Conservation (phyloP, 2,329 filamentous ascomycete species). For the Alternaria longipes region DNA sequence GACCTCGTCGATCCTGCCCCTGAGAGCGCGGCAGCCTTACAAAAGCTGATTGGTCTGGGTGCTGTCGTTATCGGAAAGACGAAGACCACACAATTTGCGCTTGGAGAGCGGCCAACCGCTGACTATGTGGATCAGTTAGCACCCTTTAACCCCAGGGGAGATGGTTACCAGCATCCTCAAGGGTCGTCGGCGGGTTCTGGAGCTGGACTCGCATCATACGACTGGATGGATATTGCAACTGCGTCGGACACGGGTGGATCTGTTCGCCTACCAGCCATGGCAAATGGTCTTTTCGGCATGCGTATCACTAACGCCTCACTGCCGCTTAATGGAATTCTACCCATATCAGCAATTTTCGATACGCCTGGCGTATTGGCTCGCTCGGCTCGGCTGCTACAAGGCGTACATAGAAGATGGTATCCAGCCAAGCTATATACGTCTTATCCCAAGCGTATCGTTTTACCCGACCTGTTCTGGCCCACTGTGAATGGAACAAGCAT, state of each 20-base stretch:
- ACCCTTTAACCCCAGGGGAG: conserved; percentile 45
- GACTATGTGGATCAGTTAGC: conserved; percentile 35
- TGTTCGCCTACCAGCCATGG: conserved; percentile 15
- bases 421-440: conserved; percentile 12
- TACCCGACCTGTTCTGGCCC: conserved; percentile 24
- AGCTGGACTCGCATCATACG: conserved; percentile 20
- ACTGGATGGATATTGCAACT: conserved; percentile 29
- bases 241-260: conserved; percentile 25
- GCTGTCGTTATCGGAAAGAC: conserved; percentile 61
- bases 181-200: conserved; percentile 20
- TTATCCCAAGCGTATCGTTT: conserved; percentile 16
- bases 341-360: conserved; percentile 23
- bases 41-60: conserved; percentile 25
- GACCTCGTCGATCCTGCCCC: conserved; percentile 6
- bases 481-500: conserved; percentile 20
- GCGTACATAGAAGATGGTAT: conserved; percentile 15
- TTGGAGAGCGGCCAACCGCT: conserved; percentile 33
- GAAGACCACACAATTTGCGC: conserved; percentile 59
- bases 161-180: conserved; percentile 33
- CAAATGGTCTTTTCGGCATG: conserved; percentile 20
- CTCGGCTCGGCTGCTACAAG: conserved; percentile 23
- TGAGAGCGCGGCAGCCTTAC: conserved; percentile 19
- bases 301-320: conserved; percentile 24
- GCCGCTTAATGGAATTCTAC: conserved; percentile 21
- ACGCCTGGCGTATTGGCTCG: conserved; percentile 23